Evolutionary conservation across 345 rosid species (phyloP).

Genomic region (Linum tenue): DNA sequence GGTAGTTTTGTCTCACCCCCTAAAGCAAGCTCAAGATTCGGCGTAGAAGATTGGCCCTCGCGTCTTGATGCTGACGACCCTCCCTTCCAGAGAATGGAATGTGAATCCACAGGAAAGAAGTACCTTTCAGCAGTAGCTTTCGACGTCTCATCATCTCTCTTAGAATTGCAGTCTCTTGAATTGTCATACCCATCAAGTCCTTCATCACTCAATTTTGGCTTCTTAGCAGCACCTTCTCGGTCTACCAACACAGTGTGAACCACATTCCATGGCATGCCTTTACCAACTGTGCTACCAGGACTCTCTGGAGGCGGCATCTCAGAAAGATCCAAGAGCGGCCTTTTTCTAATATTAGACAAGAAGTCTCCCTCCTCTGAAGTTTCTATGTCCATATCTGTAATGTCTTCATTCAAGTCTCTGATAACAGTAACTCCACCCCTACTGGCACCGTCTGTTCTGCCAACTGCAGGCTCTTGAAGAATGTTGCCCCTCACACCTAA

Average conservation of each 20-base stretch:
- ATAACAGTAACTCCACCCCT: slow-evolving; percentile 27
- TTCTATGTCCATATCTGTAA: slow-evolving; percentile 21
- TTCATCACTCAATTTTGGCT: slow-evolving; percentile 13
- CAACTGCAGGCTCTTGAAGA: slow-evolving; percentile 23
- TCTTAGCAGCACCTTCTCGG: too few species aligned
- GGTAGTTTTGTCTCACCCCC: slow-evolving; percentile 53
- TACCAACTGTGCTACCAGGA: slow-evolving; percentile 16
- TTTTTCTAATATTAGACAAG: slow-evolving; percentile 29
- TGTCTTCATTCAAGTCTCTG: slow-evolving; percentile 20
- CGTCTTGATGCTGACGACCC: slow-evolving; percentile 14
- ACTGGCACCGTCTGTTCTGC: slow-evolving; percentile 10
- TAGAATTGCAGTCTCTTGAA: slow-evolving; percentile 25
- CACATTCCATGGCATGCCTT: slow-evolving; percentile 29
- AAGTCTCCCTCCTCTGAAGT: slow-evolving; percentile 20
- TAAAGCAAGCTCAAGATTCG: slow-evolving; percentile 85
- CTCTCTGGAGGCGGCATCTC: slow-evolving; percentile 20
- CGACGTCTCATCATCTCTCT: slow-evolving; percentile 15
- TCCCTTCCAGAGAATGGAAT: slow-evolving; percentile 30
- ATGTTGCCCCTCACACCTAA: slow-evolving; percentile 14
- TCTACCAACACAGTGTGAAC: slow-evolving; percentile 16
- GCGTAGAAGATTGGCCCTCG: slow-evolving; percentile 17
- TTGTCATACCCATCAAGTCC: slow-evolving; percentile 27
- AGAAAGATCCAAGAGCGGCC: slow-evolving; percentile 33
- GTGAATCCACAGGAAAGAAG: slow-evolving; percentile 58
- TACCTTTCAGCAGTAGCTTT: slow-evolving; percentile 30